Conservation (phyloP, 106 monocot species). For the Phalaenopsis aphrodite region DNA sequence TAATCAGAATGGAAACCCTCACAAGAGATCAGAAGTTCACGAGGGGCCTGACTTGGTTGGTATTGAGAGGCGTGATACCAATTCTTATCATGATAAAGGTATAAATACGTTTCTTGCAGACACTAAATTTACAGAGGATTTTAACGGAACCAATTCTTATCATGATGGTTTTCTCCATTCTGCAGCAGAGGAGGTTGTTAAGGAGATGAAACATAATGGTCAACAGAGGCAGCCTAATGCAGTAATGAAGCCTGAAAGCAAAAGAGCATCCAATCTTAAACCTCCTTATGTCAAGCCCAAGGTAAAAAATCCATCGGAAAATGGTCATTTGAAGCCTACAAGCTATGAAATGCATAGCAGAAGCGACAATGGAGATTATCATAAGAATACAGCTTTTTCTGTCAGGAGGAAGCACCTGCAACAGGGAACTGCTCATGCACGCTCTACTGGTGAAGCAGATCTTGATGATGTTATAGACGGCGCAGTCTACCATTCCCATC, state of each 20-base stretch:
- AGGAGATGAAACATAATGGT: slow-evolving; percentile 10
- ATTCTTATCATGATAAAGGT: slow-evolving; percentile 16
- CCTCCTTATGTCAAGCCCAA: slow-evolving; percentile 50
- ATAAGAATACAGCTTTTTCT: slow-evolving; percentile 14
- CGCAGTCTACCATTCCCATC: background rate
- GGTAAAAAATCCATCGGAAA: background rate
- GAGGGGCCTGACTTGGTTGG: background rate
- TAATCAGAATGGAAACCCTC: slow-evolving; percentile 6
- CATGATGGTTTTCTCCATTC: background rate
- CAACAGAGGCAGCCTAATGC: slow-evolving; percentile 1
- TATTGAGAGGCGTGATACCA: slow-evolving; percentile 14
- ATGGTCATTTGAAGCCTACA: slow-evolving; percentile 18
- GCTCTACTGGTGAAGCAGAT: slow-evolving; percentile 7
- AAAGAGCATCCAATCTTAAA: slow-evolving; percentile 13
- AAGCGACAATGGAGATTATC: background rate
- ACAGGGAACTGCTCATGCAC: background rate
- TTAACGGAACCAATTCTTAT: slow-evolving; percentile 3
- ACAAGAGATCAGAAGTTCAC: background rate
- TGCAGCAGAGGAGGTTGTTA: background rate
- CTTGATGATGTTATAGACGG: slow-evolving; percentile 7
- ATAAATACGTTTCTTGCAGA: slow-evolving; percentile 32
- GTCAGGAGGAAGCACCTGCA: slow-evolving; percentile 28
- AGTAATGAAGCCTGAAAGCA: slow-evolving; percentile 9
- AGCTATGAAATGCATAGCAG: background rate
- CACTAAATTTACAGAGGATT: slow-evolving; percentile 16